Base-by-base conservation (phyloP, 768 basidiomycete genomes). In the Suillus sp. region DNA sequence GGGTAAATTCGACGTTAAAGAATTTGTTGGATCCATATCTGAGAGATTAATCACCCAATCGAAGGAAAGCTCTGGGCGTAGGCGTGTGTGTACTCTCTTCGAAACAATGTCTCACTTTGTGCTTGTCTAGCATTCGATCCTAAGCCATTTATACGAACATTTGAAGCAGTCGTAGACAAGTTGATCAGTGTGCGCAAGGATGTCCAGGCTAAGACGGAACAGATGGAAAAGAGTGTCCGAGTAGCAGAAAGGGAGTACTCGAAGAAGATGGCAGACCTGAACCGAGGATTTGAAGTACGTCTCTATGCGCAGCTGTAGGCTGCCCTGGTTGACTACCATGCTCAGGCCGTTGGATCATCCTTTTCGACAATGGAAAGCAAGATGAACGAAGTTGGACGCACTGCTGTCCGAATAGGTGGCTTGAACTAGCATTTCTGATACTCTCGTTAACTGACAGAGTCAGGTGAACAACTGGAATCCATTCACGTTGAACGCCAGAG, bases 401-500 rank as follows among this genome's bases (percentile, higher is more conserved):
- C 95, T 16, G 95, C 97, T 16, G 89, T 98, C 54, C 84, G 96
- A 56, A 97, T 99, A 68, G 97, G 96, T 90, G 59, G 67, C 85
- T 64, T 37, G 25, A 34, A 35, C 18, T 34, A 65, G 34, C 14
- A 35, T 38, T 25, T 55, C 32, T 38, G 30, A 25, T 25, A 25
- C 18, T 60, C 56, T 65, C 20, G 40, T 65, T 63, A 32, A 69
- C 32, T 57, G 65, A 56, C 51, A 25, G 6, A 35, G 20, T 27
- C 25, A 96, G 95, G 95, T 48, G 96, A 99, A 78, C 95, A 99
- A 75, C 84, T 99, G 48, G 96, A 99, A 76, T 92, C 91, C 1
- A 88, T 98, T 20, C 95, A 97, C 72, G 85, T 94, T 61, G 92
- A 96, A 66, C 85, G 96, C 18, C 92, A 94, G 74, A 82, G 95